Evolutionary conservation across 2,329 filamentous ascomycete species (phyloP).

Genomic region (Colletotrichum orchidophilum): DNA sequence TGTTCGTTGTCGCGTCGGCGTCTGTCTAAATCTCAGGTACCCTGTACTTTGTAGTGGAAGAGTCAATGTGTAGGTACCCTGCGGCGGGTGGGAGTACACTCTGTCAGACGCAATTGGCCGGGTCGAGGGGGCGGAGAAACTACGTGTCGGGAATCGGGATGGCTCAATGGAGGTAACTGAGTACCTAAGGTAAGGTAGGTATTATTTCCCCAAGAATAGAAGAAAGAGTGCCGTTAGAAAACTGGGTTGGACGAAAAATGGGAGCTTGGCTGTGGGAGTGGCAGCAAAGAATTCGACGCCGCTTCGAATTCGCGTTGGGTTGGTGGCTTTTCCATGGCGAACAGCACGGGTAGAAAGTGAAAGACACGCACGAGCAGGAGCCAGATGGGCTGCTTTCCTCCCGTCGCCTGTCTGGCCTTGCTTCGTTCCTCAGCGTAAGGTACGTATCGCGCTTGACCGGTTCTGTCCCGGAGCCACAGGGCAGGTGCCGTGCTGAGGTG

Average conservation of each 20-base stretch:
- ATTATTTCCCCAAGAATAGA: background rate
- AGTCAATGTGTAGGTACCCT: background rate
- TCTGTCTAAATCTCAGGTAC: background rate
- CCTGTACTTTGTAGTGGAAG: background rate
- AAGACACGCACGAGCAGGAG: background rate
- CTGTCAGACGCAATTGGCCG: background rate
- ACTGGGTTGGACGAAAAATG: background rate
- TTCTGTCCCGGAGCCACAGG: background rate
- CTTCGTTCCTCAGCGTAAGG: background rate
- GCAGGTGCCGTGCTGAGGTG: background rate
- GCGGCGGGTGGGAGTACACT: background rate
- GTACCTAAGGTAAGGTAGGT: no score
- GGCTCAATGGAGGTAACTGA: background rate
- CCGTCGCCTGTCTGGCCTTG: background rate
- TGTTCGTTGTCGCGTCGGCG: constrained; percentile 8
- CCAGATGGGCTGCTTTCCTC: background rate
- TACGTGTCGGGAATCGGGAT: background rate
- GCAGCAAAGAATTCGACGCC: constrained; percentile 18
- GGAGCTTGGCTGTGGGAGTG: background rate
- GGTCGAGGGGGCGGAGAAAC: background rate
- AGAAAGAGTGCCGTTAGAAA: background rate
- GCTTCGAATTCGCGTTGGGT: constrained; percentile 1
- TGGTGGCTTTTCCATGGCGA: constrained; percentile 5
- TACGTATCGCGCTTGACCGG: background rate
- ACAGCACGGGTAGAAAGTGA: no score